Evolutionary conservation across 495 filamentous ascomycete genomes (phyloP).

Genomic region (Penicillium malachiteum): DNA sequence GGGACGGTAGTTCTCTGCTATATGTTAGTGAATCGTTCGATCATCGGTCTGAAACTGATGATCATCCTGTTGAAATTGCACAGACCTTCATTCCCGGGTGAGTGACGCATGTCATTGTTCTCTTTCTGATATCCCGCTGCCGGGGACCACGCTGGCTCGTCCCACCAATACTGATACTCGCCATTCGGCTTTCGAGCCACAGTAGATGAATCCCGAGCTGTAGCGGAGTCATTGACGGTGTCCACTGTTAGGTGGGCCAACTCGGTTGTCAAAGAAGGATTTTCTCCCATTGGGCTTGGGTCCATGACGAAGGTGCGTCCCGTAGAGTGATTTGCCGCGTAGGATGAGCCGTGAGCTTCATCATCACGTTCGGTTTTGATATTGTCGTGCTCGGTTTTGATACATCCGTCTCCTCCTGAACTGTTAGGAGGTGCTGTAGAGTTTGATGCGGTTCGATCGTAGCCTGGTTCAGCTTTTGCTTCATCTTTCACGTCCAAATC

Average conservation of each 20-base stretch:
- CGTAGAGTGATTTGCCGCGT: not conserved
- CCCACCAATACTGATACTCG: not conserved
- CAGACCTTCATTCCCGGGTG: constrained; percentile 12
- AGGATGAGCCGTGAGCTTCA: constrained; percentile 1
- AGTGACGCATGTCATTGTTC: not conserved
- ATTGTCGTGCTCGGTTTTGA: not conserved
- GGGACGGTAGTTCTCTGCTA: constrained; percentile 12
- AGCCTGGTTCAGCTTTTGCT: constrained; percentile 9
- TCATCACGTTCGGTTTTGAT: not conserved
- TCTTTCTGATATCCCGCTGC: constrained; percentile 1
- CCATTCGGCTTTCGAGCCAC: not conserved
- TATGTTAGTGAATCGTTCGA: constrained; percentile 6
- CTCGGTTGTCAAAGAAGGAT: constrained; percentile 1
- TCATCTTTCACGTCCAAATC: constrained; percentile 19
- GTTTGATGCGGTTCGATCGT: constrained; percentile 4
- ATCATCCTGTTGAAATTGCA: constrained; percentile 2
- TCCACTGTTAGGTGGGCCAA: constrained; percentile 16
- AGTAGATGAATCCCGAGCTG: not conserved
- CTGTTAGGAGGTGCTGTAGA: constrained; percentile 1
- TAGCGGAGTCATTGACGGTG: constrained; percentile 5
- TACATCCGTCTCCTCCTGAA: not conserved
- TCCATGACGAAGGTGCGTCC: not conserved
- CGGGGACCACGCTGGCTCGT: not conserved
- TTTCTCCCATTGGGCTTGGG: not conserved
- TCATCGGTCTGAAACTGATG: constrained; percentile 1